phyloP scores from a whole-genome alignment of 2,329 filamentous ascomycete species.

The Penicillium psychrosexuale region DNA sequence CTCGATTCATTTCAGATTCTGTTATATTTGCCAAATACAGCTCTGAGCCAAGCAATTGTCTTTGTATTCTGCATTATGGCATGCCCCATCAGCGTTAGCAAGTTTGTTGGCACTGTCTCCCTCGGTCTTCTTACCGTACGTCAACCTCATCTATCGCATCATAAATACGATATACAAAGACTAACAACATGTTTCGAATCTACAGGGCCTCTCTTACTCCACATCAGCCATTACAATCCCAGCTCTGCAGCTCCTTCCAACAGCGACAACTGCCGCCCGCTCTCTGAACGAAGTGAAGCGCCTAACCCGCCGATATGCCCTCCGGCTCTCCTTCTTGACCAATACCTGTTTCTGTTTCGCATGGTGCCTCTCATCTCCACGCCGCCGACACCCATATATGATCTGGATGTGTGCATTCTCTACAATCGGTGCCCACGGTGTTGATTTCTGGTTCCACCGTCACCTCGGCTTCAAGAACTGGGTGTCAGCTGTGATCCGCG shows the following conservation, averaged over 20 bases:
- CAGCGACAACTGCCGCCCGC: slow-evolving; percentile 66
- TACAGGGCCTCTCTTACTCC: slow-evolving; percentile 82
- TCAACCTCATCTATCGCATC: slow-evolving; percentile 18
- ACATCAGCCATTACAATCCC: slow-evolving; percentile 75
- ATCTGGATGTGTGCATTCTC: slow-evolving; percentile 74
- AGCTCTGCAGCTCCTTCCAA: slow-evolving; percentile 74
- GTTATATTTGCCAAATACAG: background rate
- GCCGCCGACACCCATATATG: slow-evolving; percentile 80
- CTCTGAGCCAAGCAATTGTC: background rate
- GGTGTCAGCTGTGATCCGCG: slow-evolving; percentile 42
- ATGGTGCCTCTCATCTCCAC: slow-evolving; percentile 70
- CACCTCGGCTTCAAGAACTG: slow-evolving; percentile 50
- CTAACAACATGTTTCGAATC: slow-evolving; percentile 8
- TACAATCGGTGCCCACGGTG: slow-evolving; percentile 46
- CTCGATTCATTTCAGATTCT: background rate
- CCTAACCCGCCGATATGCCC: slow-evolving; percentile 62
- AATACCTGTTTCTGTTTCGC: slow-evolving; percentile 71
- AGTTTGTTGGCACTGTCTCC: slow-evolving; percentile 89
- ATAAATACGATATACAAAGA: slow-evolving; percentile 3
- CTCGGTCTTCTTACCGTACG: slow-evolving; percentile 83
- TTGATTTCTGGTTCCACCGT: slow-evolving; percentile 72
- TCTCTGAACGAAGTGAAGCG: slow-evolving; percentile 67
- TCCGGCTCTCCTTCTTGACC: slow-evolving; percentile 66
- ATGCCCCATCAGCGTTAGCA: slow-evolving; percentile 71
- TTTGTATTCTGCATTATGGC: slow-evolving; percentile 52